phyloP scores from a whole-genome alignment of 306 rosid species.

The Malus sieversii region DNA sequence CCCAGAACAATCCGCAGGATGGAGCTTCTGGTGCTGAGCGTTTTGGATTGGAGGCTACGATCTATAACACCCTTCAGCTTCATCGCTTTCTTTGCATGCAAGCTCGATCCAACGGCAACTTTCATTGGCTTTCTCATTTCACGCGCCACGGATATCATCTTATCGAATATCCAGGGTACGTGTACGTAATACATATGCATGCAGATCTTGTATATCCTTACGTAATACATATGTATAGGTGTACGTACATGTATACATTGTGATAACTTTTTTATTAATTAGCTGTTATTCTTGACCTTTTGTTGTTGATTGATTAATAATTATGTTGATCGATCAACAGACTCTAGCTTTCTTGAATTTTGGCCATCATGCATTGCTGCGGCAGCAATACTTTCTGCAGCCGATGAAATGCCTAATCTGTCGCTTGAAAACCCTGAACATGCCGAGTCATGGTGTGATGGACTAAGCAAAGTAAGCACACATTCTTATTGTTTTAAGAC shows the following conservation, averaged over 20 bases:
- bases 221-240: not conserved
- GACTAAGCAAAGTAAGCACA: conserved; percentile 77
- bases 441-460: conserved; percentile 92
- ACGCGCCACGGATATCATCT: conserved; percentile 73
- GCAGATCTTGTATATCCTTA: not conserved
- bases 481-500: no score
- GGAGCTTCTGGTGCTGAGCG: conserved; percentile 78
- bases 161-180: conserved; percentile 68
- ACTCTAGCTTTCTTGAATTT: conserved; percentile 70
- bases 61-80: conserved; percentile 91
- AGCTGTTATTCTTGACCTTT: not conserved
- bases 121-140: conserved; percentile 55
- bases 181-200: not conserved
- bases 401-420: conserved; percentile 71
- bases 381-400: conserved; percentile 78
- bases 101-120: conserved; percentile 65
- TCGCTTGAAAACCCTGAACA: conserved; percentile 66
- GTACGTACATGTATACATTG: not conserved
- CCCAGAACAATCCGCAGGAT: conserved; percentile 73
- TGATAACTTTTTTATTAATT: not conserved
- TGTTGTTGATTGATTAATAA: not conserved
- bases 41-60: conserved; percentile 92
- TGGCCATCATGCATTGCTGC: conserved; percentile 99
- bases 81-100: conserved; percentile 75
- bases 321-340: conserved; percentile 22